Evolutionary conservation across 2,329 filamentous ascomycete species (phyloP), one percentile per base, ranked within the genome.

Genomic region (Pseudocercospora eumusae): DNA sequence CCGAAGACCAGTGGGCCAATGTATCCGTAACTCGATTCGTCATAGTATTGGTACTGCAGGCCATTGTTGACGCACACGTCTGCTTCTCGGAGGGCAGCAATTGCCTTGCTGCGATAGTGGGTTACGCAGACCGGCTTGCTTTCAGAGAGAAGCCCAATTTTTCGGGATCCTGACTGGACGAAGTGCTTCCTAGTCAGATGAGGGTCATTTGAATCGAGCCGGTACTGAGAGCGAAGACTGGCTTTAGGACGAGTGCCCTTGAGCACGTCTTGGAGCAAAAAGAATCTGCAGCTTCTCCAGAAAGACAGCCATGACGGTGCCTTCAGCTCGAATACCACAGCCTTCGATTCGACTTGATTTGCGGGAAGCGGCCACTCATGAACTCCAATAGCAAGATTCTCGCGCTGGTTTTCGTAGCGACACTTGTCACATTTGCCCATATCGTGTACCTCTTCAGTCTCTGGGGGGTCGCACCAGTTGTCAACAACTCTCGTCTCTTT

Each of bases 311-410:
- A 73, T 3, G 66, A 31, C 0, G 85, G 84, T 23, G 76, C 75
- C 0, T 59, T 64, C 0, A 87, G 71, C 64, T 87, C 85, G 55
- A 87, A 85, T 0, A 86, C 64, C 0, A 83, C 72, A 0, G 75
- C 76, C 31, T 80, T 79, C n/a, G 74, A 74, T 8, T 76, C 66
- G 2, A 71, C 62, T 0, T 68, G 52, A 2, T 75, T 60, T 0
- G 56, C 42, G 2, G 84, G 84, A 0, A 87, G 73, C 1, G 79
- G 81, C 56, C 81, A 74, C 66, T 87, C 84, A 47, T 82, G 78
- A 1, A 81, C 70, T 0, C 64, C 10, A 20, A 87, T 85, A 10
- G 62, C 68, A 18, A 85, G 75, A 1, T 72, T 68, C 0, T 73
- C 76, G 0, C 76, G 73, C 21, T 69, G 28, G 4, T 74, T 70